Evolutionary conservation across 2,329 filamentous ascomycete genomes (phyloP).

Genomic region (Chaetomiaceae sp.): DNA sequence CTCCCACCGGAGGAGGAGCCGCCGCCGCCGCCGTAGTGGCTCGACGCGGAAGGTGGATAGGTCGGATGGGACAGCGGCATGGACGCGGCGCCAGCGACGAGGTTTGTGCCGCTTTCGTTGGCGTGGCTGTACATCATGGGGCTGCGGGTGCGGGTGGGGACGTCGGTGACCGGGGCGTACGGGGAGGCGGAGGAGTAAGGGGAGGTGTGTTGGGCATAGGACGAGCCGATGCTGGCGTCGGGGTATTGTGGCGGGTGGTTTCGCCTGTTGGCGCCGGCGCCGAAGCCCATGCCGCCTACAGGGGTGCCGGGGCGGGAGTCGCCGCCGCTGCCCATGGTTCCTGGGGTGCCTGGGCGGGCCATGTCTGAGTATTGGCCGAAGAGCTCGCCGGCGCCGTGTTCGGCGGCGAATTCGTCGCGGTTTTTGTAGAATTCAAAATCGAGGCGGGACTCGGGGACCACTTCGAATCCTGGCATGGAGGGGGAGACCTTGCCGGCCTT

Average conservation of each 20-base stretch:
- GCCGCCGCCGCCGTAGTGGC: slow-evolving; percentile 21
- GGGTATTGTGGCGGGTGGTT: slow-evolving; percentile 23
- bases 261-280: slow-evolving; percentile 25
- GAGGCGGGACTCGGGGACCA: slow-evolving; percentile 79
- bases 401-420: slow-evolving; percentile 78
- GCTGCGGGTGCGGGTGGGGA: slow-evolving; percentile 36
- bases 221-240: slow-evolving; percentile 16
- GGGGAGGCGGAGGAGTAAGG: slow-evolving; percentile 10
- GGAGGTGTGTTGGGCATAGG: neutral
- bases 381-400: slow-evolving; percentile 72
- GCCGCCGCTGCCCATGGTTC: slow-evolving; percentile 42
- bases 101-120: slow-evolving; percentile 50
- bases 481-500: slow-evolving; percentile 39
- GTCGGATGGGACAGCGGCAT: slow-evolving; percentile 41
- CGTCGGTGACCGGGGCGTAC: neutral
- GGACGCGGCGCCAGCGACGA: slow-evolving; percentile 49
- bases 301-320: slow-evolving; percentile 52
- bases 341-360: slow-evolving; percentile 57
- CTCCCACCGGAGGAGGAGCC: too few relatives aligned
- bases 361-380: slow-evolving; percentile 58
- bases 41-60: slow-evolving; percentile 9
- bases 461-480: slow-evolving; percentile 71
- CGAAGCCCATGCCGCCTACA: slow-evolving; percentile 33
- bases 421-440: slow-evolving; percentile 93
- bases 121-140: slow-evolving; percentile 43